Evolutionary conservation across 495 filamentous ascomycete genomes (phyloP), one percentile per base, ranked within the genome.

Genomic region (Trichoderma erinaceum): DNA sequence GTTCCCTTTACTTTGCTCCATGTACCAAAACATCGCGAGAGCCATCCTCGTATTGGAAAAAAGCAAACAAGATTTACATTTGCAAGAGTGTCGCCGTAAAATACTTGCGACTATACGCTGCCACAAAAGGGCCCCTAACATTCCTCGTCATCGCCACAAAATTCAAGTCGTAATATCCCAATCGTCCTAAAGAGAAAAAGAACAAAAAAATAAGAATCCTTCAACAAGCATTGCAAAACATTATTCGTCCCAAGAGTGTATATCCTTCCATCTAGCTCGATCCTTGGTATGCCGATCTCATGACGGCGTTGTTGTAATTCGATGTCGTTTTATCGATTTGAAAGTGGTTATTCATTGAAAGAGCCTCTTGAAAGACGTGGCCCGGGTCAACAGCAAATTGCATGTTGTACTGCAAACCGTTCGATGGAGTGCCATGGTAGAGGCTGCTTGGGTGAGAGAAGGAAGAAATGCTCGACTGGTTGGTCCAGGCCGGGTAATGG

Each of bases 371-470:
- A 21, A 61, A 13, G 12, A 61, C 29, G 25, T 3, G 25, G 11
- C 23, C 4, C 2, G 56, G 11, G 27, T 61, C 56, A 4, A 32
- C 56, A 32, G 56, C 8, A 29, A 21, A 5, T 25, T 61, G 56
- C 56, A 18, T 10, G n/a, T 61, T 12, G 25, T 61, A 61, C 56
- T 66, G 41, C 21, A 46, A 21, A 2, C 41, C 65, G 50, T 29
- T 32, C 2, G 18, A 0, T 32, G 69, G 68, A 41, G 71, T 68
- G 41, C 73, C 71, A 25, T 66, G 67, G 56, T 74, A 72, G 41
- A 76, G 52, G 64, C 71, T 76, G 68, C 72, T 75, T 2, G 67
- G 64, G 63, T 75, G 56, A 13, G 71, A 43, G 66, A 74, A 75
- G 11, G 25, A 43, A 25, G 67, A 64, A 16, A 11, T 23, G 64